These are phyloP conservation scores for Macaranga tanarius DNA, from an alignment of 441 rosid genomes.

Conservation along the genomic window DNA sequence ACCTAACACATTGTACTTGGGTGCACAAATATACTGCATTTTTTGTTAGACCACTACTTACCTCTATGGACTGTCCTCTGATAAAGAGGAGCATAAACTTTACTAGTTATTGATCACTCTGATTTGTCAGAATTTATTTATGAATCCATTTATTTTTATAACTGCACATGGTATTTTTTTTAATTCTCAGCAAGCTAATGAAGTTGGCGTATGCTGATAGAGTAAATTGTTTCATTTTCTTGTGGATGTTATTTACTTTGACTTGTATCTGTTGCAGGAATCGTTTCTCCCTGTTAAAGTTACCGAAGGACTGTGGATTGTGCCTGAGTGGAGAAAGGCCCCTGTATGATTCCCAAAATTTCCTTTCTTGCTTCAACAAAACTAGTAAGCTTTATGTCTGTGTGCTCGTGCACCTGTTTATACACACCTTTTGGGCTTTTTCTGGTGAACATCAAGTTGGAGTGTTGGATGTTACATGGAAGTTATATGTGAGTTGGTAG, in stretches of 20 bases:
- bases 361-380: conserved; percentile 4
- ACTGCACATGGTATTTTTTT: not conserved
- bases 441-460: conserved; percentile 14
- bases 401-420: not conserved
- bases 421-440: not conserved
- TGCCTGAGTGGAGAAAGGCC: conserved; percentile 78
- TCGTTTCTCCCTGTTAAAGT: conserved; percentile 72
- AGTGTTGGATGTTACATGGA: conserved; percentile 5
- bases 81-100: not conserved
- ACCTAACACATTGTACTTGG: not conserved
- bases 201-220: not conserved
- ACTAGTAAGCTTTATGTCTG: not conserved
- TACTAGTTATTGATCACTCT: not conserved
- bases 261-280: conserved; percentile 45
- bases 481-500: not conserved
- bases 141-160: not conserved
- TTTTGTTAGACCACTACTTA: not conserved
- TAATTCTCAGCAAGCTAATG: not conserved
- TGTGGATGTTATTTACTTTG: not conserved
- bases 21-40: not conserved
- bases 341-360: conserved; percentile 53
- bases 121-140: not conserved
- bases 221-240: not conserved
- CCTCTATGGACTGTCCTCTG: not conserved
- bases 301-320: conserved; percentile 73